phyloP scores from a whole-genome alignment of 202 grass and related monocot genomes.

The Panicum hallii region DNA sequence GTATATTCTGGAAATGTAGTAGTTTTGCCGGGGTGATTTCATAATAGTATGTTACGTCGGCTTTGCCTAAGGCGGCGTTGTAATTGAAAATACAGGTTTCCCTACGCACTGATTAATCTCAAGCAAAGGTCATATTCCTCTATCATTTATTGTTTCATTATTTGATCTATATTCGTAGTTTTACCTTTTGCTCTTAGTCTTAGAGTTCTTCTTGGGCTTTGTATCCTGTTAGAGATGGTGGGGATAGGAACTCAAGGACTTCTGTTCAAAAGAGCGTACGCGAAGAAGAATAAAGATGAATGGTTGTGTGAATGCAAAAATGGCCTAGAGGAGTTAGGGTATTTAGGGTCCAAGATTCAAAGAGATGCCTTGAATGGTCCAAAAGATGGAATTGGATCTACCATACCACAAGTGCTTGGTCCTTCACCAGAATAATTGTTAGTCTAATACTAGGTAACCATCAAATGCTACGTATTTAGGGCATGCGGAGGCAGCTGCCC shows the following conservation, averaged over 20 bases:
- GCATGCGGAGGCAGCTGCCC: not conserved
- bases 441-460: not conserved
- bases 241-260: not conserved
- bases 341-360: not conserved
- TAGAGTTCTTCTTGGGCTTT: not conserved
- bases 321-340: not conserved
- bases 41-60: not conserved
- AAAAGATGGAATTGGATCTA: not conserved
- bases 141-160: not conserved
- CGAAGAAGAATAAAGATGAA: not conserved
- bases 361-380: not conserved
- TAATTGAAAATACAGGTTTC: not conserved
- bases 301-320: not conserved
- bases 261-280: not conserved
- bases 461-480: slow-evolving; percentile 9
- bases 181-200: not conserved
- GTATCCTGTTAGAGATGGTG: not conserved
- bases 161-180: not conserved
- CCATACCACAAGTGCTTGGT: not conserved
- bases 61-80: not conserved
- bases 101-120: not conserved
- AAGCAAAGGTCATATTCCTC: not conserved
- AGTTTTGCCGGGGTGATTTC: not conserved
- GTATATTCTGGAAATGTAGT: not conserved
- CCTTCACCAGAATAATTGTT: not conserved